A percentile compares a stretch with the other conserved stretches of the same genome.
phyloP scores from a whole-genome alignment of 2,329 filamentous ascomycete genomes.

The Fusarium tuaranense region DNA sequence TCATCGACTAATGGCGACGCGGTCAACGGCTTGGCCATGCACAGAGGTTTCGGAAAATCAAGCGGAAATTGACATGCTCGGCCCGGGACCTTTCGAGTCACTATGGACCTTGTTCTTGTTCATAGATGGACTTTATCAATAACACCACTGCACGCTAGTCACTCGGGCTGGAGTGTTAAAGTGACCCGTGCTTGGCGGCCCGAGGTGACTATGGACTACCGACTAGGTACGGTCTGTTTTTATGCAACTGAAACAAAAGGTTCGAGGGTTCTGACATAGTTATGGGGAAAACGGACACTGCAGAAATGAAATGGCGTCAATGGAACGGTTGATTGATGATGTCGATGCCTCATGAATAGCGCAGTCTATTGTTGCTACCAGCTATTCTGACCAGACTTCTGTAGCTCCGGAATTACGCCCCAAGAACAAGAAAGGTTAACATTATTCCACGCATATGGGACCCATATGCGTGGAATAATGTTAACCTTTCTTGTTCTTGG shows the following conservation, averaged over 20 bases:
- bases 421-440: no score
- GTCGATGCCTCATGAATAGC: not conserved
- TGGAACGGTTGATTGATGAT: not conserved
- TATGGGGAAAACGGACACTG: not conserved
- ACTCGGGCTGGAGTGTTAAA: not conserved
- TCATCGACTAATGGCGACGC: not conserved
- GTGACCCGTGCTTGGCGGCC: not conserved
- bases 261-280: no score
- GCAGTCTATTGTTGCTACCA: not conserved
- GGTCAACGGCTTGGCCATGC: not conserved
- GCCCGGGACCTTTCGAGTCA: not conserved
- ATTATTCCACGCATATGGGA: no score
- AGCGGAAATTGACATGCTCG: not conserved
- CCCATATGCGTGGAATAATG: no score
- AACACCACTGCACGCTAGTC: not conserved
- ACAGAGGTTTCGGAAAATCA: not conserved
- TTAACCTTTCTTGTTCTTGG: no score
- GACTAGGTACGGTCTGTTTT: not conserved
- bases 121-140: not conserved
- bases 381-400: no score
- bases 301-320: not conserved
- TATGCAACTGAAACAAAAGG: not conserved
- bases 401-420: no score
- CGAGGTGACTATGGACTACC: not conserved
- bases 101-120: not conserved